Percentiles rank a stretch among this genome's conserved stretches.
phyloP scores from a whole-genome alignment of 2,329 filamentous ascomycete genomes.

The Bipolaris zeicola region DNA sequence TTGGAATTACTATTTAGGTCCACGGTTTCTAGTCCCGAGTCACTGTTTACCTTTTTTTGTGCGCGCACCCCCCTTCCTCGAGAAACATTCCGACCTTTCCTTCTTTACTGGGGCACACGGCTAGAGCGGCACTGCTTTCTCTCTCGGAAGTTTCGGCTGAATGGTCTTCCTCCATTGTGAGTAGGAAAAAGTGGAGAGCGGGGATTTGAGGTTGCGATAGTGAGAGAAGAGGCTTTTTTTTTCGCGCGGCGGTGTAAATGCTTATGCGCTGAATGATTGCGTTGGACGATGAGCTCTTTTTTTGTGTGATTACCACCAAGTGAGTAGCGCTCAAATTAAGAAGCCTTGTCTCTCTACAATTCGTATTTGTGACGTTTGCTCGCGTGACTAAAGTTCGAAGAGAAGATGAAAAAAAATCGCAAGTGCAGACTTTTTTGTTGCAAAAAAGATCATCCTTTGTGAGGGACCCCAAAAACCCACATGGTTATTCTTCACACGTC shows the following conservation, averaged over 20 bases:
- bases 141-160: background rate
- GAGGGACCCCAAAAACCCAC: background rate
- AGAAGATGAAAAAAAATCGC: background rate
- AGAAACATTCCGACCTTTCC: background rate
- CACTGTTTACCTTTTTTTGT: background rate
- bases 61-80: background rate
- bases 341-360: background rate
- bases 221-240: background rate
- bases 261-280: constrained; percentile 8
- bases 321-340: constrained; percentile 5
- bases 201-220: constrained; percentile 1
- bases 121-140: constrained; percentile 5
- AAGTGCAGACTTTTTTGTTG: background rate
- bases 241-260: constrained; percentile 7
- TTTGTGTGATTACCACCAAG: constrained; percentile 4
- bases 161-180: background rate
- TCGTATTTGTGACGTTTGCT: background rate
- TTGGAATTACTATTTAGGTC: constrained; percentile 26
- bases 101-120: background rate
- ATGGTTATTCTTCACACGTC: background rate
- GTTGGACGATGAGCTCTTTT: background rate
- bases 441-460: background rate
- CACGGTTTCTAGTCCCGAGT: constrained; percentile 41
- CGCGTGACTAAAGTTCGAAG: background rate
- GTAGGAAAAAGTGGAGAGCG: background rate